Evolutionary conservation across 2,329 filamentous ascomycete genomes (phyloP).

Genomic region (Scedosporium aurantiacum): DNA sequence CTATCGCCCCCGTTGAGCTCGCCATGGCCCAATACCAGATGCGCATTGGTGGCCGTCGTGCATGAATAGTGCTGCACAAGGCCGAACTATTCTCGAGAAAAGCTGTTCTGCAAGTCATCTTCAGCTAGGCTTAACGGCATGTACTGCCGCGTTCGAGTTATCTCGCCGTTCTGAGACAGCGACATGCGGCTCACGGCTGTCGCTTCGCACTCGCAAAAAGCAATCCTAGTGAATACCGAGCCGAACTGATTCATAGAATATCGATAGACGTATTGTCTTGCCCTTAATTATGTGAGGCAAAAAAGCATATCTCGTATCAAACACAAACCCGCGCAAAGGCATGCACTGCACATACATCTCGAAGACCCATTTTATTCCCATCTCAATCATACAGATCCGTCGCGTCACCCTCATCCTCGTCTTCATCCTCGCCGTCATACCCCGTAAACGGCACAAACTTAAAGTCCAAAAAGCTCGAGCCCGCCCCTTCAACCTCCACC

Average conservation of each 20-base stretch:
- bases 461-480: conserved; percentile 69
- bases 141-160: not conserved
- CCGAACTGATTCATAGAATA: too few relatives aligned
- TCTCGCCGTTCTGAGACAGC: not conserved
- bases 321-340: too few relatives aligned
- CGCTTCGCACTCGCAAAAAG: not conserved
- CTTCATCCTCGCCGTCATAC: conserved; percentile 43
- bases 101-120: not conserved
- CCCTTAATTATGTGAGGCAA: not conserved
- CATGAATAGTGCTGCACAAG: not conserved
- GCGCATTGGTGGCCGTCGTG: not conserved
- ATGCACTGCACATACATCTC: not conserved
- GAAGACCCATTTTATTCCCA: not conserved
- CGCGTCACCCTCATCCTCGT: conserved; percentile 22
- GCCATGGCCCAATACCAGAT: too few relatives aligned
- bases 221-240: not conserved
- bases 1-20: too few relatives aligned
- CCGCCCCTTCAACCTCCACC: conserved; percentile 68
- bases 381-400: not conserved
- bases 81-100: not conserved
- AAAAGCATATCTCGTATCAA: too few relatives aligned
- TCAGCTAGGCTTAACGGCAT: not conserved
- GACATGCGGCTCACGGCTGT: not conserved
- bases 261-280: not conserved
- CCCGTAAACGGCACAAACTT: conserved; percentile 64